These are phyloP conservation scores for Lathyrus tuberosus DNA, from an alignment of 306 rosid genomes.

Conservation along the genomic window DNA sequence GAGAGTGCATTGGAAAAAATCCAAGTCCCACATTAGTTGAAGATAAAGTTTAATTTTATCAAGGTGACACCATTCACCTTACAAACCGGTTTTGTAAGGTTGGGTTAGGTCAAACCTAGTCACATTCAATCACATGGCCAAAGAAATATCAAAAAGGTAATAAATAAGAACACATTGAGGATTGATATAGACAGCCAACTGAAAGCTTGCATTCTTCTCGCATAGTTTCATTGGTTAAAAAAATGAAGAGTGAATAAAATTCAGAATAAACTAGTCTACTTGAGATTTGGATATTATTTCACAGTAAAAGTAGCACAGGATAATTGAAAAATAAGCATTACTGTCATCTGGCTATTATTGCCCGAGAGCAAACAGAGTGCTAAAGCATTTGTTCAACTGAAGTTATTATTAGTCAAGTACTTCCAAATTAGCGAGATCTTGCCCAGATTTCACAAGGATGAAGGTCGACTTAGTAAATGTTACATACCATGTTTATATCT, in stretches of 20 bases:
- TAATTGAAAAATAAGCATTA: constrained; percentile 8
- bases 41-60: too few relatives aligned
- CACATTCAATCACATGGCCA: too few relatives aligned
- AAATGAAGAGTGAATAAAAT: constrained; percentile 6
- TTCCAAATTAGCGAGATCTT: constrained; percentile 5
- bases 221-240: constrained; percentile 3
- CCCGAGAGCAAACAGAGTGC: constrained; percentile 4
- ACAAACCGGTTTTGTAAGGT: too few relatives aligned
- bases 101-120: too few relatives aligned
- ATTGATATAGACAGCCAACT: constrained; percentile 25
- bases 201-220: constrained; percentile 12
- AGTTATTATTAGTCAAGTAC: not conserved
- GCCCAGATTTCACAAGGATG: constrained; percentile 20
- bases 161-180: too few relatives aligned
- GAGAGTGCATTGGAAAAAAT: too few relatives aligned
- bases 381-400: constrained; percentile 18
- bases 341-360: not conserved
- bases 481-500: constrained; percentile 58
- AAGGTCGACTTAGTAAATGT: constrained; percentile 28
- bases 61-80: too few relatives aligned
- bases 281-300: not conserved
- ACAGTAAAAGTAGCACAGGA: constrained; percentile 7
- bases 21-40: too few relatives aligned
- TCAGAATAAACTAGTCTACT: constrained; percentile 19
- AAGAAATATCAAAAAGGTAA: too few relatives aligned